phyloP scores from a whole-genome alignment of 345 rosid genomes.

The Cochlearia excelsa region DNA sequence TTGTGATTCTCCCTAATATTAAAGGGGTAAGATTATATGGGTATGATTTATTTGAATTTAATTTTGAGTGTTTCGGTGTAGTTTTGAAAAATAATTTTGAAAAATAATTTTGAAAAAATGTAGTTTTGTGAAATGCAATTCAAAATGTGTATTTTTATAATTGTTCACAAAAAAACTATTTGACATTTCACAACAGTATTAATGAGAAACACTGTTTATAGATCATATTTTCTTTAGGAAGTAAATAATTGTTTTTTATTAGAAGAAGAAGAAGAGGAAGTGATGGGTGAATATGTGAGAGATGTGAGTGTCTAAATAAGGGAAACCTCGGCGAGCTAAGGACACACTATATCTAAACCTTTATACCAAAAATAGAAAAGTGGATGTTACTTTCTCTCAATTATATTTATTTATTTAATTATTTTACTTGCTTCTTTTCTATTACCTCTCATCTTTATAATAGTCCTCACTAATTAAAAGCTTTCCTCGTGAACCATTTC shows the following conservation, averaged over 20 bases:
- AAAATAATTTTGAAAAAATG: too few relatives aligned
- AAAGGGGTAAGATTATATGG: too few relatives aligned
- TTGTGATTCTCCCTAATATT: too few relatives aligned
- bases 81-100: too few relatives aligned
- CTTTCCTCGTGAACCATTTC: slow-evolving; percentile 36
- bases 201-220: slow-evolving; percentile 15
- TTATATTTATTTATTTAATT: neutral
- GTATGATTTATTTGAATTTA: too few relatives aligned
- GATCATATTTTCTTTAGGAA: slow-evolving; percentile 6
- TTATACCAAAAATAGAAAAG: slow-evolving; percentile 35
- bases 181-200: slow-evolving; percentile 16
- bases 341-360: slow-evolving; percentile 33
- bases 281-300: slow-evolving; percentile 32
- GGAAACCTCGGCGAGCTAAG: slow-evolving; percentile 40
- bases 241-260: neutral
- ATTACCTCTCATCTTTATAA: slow-evolving; percentile 6
- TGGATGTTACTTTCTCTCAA: slow-evolving; percentile 37
- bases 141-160: too few relatives aligned
- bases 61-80: too few relatives aligned
- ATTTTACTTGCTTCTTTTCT: neutral
- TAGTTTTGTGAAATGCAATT: too few relatives aligned
- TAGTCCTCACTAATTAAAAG: neutral
- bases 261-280: neutral
- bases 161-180: neutral
- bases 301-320: slow-evolving; percentile 26